phyloP scores from a whole-genome alignment of 495 filamentous ascomycete species.

The Astrothelium macrocarpum region DNA sequence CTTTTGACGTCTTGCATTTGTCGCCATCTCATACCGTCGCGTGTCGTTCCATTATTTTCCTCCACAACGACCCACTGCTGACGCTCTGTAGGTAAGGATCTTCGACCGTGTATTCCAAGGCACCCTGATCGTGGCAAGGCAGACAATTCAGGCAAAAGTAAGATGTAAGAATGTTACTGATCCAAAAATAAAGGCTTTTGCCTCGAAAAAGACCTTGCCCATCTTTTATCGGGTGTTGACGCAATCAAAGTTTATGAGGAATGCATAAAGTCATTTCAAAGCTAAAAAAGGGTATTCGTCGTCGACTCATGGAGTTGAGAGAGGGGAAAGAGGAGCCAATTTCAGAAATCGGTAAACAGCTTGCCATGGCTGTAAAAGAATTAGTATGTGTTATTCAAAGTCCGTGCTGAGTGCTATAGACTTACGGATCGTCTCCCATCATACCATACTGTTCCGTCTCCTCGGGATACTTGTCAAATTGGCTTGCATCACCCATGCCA shows the following conservation, averaged over 20 bases:
- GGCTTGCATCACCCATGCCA: conserved; percentile 88
- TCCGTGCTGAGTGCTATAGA: conserved; percentile 18
- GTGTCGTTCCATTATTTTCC: no score
- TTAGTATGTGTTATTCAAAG: conserved; percentile 6
- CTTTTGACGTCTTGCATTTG: background rate
- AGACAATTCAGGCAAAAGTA: background rate
- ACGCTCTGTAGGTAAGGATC: no score
- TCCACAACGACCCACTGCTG: no score
- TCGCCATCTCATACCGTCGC: background rate
- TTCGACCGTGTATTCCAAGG: no score
- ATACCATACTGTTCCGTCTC: conserved; percentile 85
- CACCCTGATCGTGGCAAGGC: background rate
- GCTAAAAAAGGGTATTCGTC: background rate
- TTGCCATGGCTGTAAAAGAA: conserved; percentile 14
- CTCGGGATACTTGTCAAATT: conserved; percentile 96
- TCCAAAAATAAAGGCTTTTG: background rate
- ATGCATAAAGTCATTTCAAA: background rate
- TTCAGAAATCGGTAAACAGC: conserved; percentile 19
- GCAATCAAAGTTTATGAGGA: background rate
- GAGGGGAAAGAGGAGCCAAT: background rate
- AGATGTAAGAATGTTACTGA: background rate
- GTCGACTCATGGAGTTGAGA: background rate
- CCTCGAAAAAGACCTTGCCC: background rate
- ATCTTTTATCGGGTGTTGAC: background rate
- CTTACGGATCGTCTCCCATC: conserved; percentile 71